These are phyloP conservation scores for Dothidotthia symphoricarpi DNA, from an alignment of 2,329 filamentous ascomycete genomes.

Conservation along the genomic window DNA sequence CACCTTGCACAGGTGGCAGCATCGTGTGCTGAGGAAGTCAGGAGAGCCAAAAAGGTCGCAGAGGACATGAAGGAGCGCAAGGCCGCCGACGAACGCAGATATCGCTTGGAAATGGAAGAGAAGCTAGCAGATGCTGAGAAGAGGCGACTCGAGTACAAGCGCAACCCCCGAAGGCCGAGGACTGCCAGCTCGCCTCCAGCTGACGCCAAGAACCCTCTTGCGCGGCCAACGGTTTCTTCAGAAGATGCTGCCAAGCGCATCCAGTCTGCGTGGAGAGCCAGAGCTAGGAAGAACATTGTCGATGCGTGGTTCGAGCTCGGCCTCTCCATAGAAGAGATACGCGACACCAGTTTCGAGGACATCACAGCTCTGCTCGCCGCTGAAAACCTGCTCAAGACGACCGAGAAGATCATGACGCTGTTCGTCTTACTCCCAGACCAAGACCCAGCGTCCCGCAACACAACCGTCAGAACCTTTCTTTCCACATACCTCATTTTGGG, in stretches of 20 bases:
- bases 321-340: constrained; percentile 67
- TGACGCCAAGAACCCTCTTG: constrained; percentile 35
- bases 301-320: constrained; percentile 65
- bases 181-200: constrained; percentile 54
- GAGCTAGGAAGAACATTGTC: constrained; percentile 59
- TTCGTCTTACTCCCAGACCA: constrained; percentile 61
- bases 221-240: constrained; percentile 49
- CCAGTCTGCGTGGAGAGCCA: constrained; percentile 67
- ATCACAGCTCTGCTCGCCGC: constrained; percentile 67
- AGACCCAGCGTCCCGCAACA: constrained; percentile 63
- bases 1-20: constrained; percentile 80
- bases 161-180: constrained; percentile 58
- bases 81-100: constrained; percentile 68
- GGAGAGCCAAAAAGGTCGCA: constrained; percentile 77
- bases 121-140: constrained; percentile 74
- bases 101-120: constrained; percentile 75
- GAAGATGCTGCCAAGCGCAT: constrained; percentile 65
- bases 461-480: constrained; percentile 71
- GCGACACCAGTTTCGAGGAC: constrained; percentile 70
- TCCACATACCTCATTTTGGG: constrained; percentile 78
- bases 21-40: constrained; percentile 77
- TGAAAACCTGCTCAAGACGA: constrained; percentile 63
- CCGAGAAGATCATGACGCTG: constrained; percentile 65
- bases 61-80: constrained; percentile 79
- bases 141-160: constrained; percentile 58